A percentile compares a stretch with the other conserved stretches of the same genome.
Evolutionary conservation across 805 yeast species (phyloP).

Genomic region (Ogataea thermomethanolica): DNA sequence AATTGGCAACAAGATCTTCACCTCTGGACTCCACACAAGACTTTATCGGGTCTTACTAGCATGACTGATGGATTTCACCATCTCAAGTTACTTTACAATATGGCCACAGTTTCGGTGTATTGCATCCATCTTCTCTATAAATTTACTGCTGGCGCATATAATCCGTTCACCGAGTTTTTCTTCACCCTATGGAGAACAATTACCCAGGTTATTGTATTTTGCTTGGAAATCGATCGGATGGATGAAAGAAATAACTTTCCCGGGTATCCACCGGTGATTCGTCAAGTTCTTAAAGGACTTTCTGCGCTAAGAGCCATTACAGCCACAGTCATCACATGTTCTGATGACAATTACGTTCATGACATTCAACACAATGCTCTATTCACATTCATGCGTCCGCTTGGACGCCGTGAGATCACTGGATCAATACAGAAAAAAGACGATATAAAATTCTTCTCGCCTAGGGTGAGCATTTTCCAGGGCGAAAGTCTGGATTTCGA

Average conservation of each 20-base stretch:
- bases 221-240: constrained; percentile 56
- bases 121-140: constrained; percentile 43
- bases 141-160: constrained; percentile 43
- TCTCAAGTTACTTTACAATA: constrained; percentile 44
- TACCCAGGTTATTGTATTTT: constrained; percentile 55
- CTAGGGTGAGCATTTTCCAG: not conserved
- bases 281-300: constrained; percentile 56
- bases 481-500: not conserved
- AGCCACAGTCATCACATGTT: constrained; percentile 57
- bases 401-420: constrained; percentile 55
- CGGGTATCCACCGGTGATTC: constrained; percentile 43
- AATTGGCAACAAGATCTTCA: constrained; percentile 32
- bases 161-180: constrained; percentile 60
- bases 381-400: constrained; percentile 60
- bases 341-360: constrained; percentile 40
- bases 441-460: not conserved
- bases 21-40: constrained; percentile 38
- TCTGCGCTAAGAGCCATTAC: constrained; percentile 59
- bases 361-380: constrained; percentile 61
- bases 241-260: constrained; percentile 41
- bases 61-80: constrained; percentile 33
- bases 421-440: constrained; percentile 43
- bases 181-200: constrained; percentile 64
- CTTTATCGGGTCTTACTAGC: constrained; percentile 22
- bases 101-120: constrained; percentile 40